Evolutionary conservation across 2,329 filamentous ascomycete genomes (phyloP).

Genomic region (Xylariaceae sp.): DNA sequence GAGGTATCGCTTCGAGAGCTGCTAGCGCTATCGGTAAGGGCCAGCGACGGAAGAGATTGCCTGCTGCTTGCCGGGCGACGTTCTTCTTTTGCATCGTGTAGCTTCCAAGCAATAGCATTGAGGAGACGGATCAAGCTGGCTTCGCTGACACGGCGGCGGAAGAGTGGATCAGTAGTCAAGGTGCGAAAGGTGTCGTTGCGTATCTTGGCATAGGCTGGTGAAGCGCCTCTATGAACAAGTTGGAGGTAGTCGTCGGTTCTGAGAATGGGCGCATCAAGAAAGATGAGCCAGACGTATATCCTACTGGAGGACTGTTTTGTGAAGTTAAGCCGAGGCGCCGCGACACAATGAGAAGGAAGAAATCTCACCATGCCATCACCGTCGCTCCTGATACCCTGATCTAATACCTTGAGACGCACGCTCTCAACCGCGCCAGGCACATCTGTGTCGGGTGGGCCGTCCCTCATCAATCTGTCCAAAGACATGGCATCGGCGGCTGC

Average conservation of each 20-base stretch:
- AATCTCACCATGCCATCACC: conserved; percentile 75
- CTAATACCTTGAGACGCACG: conserved; percentile 71
- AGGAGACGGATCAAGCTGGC: conserved; percentile 91
- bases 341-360: conserved; percentile 2
- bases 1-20: conserved; percentile 44
- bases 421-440: conserved; percentile 68
- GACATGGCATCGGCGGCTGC: conserved; percentile 59
- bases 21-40: conserved; percentile 39
- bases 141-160: conserved; percentile 92
- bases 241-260: conserved; percentile 86
- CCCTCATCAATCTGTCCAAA: conserved; percentile 76
- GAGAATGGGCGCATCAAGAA: conserved; percentile 84
- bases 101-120: conserved; percentile 92
- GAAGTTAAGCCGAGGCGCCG: conserved; percentile 18
- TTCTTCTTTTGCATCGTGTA: conserved; percentile 75
- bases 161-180: conserved; percentile 93
- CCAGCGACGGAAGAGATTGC: conserved; percentile 32
- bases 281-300: conserved; percentile 94
- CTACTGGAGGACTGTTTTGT: conserved; percentile 75
- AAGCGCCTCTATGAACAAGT: conserved; percentile 89
- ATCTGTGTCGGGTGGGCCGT: conserved; percentile 76
- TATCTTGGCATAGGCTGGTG: conserved; percentile 94
- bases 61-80: conserved; percentile 37
- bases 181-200: conserved; percentile 98
- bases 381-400: conserved; percentile 76